Evolutionary conservation across 1,284 basidiomycete species (phyloP), one percentile per base, ranked within the genome.

Genomic region (Ganoderma resinaceum): DNA sequence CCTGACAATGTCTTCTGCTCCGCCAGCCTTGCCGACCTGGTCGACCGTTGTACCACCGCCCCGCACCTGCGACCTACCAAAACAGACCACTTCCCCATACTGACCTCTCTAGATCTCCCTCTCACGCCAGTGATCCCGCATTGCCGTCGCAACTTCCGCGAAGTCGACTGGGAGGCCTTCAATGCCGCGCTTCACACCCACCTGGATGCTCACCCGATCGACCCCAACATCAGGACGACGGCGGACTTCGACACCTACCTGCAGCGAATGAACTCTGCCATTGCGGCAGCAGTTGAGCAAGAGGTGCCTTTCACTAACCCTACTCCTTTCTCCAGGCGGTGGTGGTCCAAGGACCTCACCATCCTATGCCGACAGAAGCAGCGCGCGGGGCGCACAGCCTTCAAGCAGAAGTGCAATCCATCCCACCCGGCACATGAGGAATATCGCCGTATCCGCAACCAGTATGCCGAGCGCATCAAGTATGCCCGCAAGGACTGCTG

Each of bases 1-100:
- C 78, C 80, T 0, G 80, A 83, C 71, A 82, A 83, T 63, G 76
- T 83, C 35, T 83, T 81, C 57, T 64, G 70, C 59, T 67, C 76
- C 0, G 29, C 31, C 0, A 42, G 52, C 5, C 58, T 78, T 0
- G 31, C 62, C 0, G 70, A 77, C 1, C 9, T 29, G 2, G 59
- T 83, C 8, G 49, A 71, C 3, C 38, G 59, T 0, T 81, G 79
- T 65, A 33, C 64, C 9, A 69, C 69, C 0, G 2, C 42, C 1
- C 75, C 72, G 0, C 67, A 70, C 0, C 42, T 63, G 0, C 63
- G 70, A 0, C 77, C 74, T 0, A 43, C 73, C 0, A 53, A 61
- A 2, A 75, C 77, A 16, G 79, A 81, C 62, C 80, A 81, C 55
- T 69, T 76, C 23, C 80, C 79, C 0, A 74, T 80, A 20, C 14